These are phyloP conservation scores for Musa balbisiana DNA, from an alignment of 202 grass and related monocot species.

Conservation along the genomic window DNA sequence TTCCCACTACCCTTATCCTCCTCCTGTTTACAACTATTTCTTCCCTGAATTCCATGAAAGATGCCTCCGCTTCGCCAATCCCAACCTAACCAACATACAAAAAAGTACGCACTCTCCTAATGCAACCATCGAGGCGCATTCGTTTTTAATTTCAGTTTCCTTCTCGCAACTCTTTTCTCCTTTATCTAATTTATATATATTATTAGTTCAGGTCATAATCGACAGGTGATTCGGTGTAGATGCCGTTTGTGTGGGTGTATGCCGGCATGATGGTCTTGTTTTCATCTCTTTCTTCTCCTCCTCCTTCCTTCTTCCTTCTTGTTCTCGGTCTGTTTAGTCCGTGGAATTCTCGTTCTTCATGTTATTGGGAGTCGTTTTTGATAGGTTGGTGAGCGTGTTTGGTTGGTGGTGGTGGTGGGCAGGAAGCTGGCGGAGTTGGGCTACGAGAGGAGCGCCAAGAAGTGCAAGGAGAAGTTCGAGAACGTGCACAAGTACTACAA, in stretches of 20 bases:
- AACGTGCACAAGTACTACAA: constrained; percentile 28
- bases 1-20: too few relatives aligned
- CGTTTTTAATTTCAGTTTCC: neutral
- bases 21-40: neutral
- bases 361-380: neutral
- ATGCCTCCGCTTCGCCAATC: neutral
- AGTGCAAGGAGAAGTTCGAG: constrained; percentile 25
- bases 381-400: too few relatives aligned
- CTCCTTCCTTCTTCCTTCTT: too few relatives aligned
- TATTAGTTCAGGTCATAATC: too few relatives aligned
- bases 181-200: too few relatives aligned
- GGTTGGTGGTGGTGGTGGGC: neutral
- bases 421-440: constrained; percentile 15
- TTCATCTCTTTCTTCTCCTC: too few relatives aligned
- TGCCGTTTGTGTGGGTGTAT: too few relatives aligned
- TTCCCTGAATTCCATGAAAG: neutral
- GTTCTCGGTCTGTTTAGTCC: neutral
- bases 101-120: neutral
- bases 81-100: neutral
- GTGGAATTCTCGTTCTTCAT: neutral
- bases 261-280: too few relatives aligned
- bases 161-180: too few relatives aligned
- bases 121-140: neutral
- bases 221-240: too few relatives aligned
- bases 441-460: constrained; percentile 8